Evolutionary conservation across 2,329 filamentous ascomycete species (phyloP), one percentile per base, ranked within the genome.

Genomic region (Claviceps africana): DNA sequence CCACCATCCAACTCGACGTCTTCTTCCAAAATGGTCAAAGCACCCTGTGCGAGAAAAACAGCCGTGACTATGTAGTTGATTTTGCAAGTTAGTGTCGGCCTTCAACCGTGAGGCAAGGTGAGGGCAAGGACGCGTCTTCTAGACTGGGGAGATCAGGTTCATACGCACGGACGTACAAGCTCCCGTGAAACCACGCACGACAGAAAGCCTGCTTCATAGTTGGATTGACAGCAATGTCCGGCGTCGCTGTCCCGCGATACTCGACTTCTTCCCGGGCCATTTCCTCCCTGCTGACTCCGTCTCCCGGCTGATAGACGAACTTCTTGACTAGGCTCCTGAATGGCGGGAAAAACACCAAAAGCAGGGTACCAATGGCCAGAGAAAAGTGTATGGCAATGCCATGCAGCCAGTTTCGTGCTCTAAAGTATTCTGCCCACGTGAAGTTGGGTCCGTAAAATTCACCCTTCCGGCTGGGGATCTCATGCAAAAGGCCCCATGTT

Each of bases 1-100:
- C 85, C 86, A 19, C 85, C 85, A 1, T 72, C 72, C 13, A 87
- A 67, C 37, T 73, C 65, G 13, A 79, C 67, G 15, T 81, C 74
- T 40, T 85, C 82, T 53, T 83, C 72, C 17, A 88, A 68, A 33
- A 90, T 70, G 0, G 81, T 80, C 40, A 77, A 68, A 4, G 84
- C 85, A 13, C 77, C 85, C 59, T 88, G 75, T 2, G 76, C 75
- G 15, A 86, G 61, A 30, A 84, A 72, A 19, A 82, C 61, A 0
- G 76, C 86, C 4, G 85, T 88, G 50, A 87, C 81, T 83, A 50
- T 19, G 15, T 40, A 5, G 25, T 21, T 22, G n/a, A 9, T n/a
- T n/a, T n/a, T 33, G 2, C 11, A 15, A 39, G 50, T 51, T 39
- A 46, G 51, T 30, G 17, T 42, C 8, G 7, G 11, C 6, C 17